Base-by-base conservation (phyloP, 345 rosid genomes). In the Linum usitatissimum region DNA sequence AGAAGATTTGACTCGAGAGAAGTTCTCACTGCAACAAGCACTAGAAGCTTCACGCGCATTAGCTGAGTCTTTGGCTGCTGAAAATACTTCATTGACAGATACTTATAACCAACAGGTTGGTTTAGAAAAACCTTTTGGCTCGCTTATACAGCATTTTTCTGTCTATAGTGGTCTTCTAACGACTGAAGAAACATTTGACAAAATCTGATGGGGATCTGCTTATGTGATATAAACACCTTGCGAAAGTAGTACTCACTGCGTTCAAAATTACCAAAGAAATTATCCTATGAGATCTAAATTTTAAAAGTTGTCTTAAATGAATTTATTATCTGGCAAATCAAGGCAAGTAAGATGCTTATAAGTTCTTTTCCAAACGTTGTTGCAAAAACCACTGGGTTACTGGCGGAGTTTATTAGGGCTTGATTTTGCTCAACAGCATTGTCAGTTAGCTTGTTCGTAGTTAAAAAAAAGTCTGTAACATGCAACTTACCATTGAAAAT, bases 1-100 rank as follows among this genome's bases (percentile, higher is more conserved):
- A 73, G 97, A 94, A 79, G 99, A 94, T 75, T 76, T 94, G 80
- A 94, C 99, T 18, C 96, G 79, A 73, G 97, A 94, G 78, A 94
- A 90, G 64, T 94, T 86, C 77, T 80, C 95, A 61, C 75, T 94
- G 81, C 96, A 88, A 85, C 82, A 96, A 80, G 90, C 96, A 70
- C 95, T 94, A 60, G 99, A 94, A 77, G 91, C 95, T 71, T 90
- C 99, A 56, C 88, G 84, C 67, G 68, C 84, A 55, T 79, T 94
- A 67, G 86, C 99, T 15, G 96, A 90, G 79, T 90, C 99, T 49
- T 78, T 94, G 78, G 99, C 99, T 65, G 71, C 93, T 64, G 99
- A 94, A 77, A 94, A 94, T 77, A 86, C 97, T 57, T 90, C 96
- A 5, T 66, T 94, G 79, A 86, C 97, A 18, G 95, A 94, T 68